phyloP scores from a whole-genome alignment of 2,329 filamentous ascomycete species.

The Sporothrix globosa region DNA sequence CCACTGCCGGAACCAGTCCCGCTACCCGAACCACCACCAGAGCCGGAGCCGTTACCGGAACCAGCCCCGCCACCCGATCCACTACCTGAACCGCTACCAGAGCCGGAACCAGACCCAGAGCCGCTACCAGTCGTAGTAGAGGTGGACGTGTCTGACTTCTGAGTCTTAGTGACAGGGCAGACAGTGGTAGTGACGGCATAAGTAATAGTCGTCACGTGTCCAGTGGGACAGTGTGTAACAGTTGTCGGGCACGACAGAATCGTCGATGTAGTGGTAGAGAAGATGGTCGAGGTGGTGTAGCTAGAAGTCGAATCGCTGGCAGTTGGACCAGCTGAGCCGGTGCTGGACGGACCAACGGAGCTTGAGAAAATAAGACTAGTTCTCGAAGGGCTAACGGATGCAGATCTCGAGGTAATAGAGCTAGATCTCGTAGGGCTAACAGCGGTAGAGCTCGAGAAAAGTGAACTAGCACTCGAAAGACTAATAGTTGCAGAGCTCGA shows the following conservation, averaged over 20 bases:
- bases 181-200: conserved; percentile 46
- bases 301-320: conserved; percentile 2
- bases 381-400: not conserved
- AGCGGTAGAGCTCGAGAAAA: no score
- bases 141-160: conserved; percentile 14
- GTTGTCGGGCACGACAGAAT: conserved; percentile 40
- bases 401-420: not conserved
- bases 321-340: conserved; percentile 1
- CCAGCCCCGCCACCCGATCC: not conserved
- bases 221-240: conserved; percentile 40
- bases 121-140: conserved; percentile 5
- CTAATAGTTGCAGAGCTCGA: not conserved
- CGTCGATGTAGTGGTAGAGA: conserved; percentile 36
- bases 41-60: not conserved
- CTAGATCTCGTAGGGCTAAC: not conserved
- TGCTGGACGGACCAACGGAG: conserved; percentile 26
- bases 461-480: no score
- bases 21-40: no score
- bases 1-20: no score
- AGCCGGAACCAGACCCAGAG: not conserved
- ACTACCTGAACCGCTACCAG: not conserved
- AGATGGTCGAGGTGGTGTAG: conserved; percentile 32
- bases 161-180: conserved; percentile 45
- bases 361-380: not conserved
- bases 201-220: conserved; percentile 39